phyloP scores from a whole-genome alignment of 2,329 filamentous ascomycete genomes.

The Aureobasidium sp. region DNA sequence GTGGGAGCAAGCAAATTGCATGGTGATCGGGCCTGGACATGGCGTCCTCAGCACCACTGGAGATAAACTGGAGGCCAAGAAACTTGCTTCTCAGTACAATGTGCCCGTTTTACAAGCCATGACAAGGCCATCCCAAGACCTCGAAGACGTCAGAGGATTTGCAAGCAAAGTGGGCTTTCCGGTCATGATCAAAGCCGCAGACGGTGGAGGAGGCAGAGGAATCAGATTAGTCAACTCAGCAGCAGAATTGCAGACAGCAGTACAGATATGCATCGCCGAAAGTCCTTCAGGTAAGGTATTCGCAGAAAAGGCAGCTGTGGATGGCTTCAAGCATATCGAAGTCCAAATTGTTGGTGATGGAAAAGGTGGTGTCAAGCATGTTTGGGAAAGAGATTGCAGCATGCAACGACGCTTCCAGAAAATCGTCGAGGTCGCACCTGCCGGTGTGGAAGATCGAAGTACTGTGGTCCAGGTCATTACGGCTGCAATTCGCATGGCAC shows the following conservation, averaged over 20 bases:
- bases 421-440: constrained; percentile 51
- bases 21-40: constrained; percentile 48
- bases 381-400: constrained; percentile 55
- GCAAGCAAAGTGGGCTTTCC: constrained; percentile 49
- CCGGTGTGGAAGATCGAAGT: constrained; percentile 38
- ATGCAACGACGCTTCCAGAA: constrained; percentile 55
- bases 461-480: constrained; percentile 44
- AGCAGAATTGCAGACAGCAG: constrained; percentile 34
- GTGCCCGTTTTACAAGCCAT: constrained; percentile 16
- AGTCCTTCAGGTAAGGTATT: constrained; percentile 52
- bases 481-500: constrained; percentile 46
- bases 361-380: constrained; percentile 42
- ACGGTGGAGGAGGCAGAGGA: constrained; percentile 53
- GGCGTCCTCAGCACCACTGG: constrained; percentile 51
- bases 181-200: constrained; percentile 57
- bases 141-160: constrained; percentile 43
- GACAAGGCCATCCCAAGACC: not conserved
- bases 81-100: constrained; percentile 41
- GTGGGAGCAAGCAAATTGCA: constrained; percentile 36
- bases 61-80: constrained; percentile 48
- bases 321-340: constrained; percentile 54
- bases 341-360: constrained; percentile 54
- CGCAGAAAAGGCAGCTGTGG: constrained; percentile 53
- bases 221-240: constrained; percentile 46
- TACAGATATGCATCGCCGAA: constrained; percentile 47